Percentiles rank a stretch among this genome's conserved stretches.
These are phyloP conservation scores for Tolypocladium album DNA, from an alignment of 2,329 filamentous ascomycete genomes.

Conservation along the genomic window DNA sequence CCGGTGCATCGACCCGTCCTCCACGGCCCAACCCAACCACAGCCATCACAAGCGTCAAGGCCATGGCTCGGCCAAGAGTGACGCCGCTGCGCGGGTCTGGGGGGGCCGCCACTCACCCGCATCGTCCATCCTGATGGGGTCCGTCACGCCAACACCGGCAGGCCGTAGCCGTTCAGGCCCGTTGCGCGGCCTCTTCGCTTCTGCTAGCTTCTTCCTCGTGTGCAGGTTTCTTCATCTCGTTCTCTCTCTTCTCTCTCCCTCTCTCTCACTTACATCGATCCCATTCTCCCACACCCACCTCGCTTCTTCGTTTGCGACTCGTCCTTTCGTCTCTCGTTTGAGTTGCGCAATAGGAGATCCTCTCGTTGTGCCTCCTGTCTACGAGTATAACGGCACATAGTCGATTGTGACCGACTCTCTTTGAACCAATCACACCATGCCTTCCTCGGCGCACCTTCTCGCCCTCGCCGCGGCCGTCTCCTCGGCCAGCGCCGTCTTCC, in stretches of 20 bases:
- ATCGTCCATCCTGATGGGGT: not conserved
- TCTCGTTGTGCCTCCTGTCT: not conserved
- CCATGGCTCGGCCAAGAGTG: not conserved
- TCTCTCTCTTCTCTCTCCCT: not conserved
- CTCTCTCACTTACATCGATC: not conserved
- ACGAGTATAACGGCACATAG: not conserved
- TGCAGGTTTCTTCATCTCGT: not conserved
- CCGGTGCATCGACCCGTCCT: not conserved
- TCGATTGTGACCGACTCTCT: not conserved
- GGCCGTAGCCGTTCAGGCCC: not conserved
- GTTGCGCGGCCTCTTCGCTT: not conserved
- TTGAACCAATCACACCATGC: constrained; percentile 14
- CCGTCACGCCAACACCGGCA: not conserved
- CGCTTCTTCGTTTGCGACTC: not conserved
- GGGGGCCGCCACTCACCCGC: not conserved
- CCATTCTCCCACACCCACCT: not conserved
- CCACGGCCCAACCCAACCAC: not conserved
- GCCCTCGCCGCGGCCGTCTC: constrained; percentile 23
- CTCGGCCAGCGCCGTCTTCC: constrained; percentile 27
- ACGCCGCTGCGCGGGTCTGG: not conserved
- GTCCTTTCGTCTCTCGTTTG: not conserved
- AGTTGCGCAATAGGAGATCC: not conserved
- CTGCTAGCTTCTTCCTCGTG: not conserved
- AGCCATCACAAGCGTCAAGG: not conserved
- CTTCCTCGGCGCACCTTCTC: constrained; percentile 19